phyloP scores from a whole-genome alignment of 805 yeast species.

The Candida sonorensis region DNA sequence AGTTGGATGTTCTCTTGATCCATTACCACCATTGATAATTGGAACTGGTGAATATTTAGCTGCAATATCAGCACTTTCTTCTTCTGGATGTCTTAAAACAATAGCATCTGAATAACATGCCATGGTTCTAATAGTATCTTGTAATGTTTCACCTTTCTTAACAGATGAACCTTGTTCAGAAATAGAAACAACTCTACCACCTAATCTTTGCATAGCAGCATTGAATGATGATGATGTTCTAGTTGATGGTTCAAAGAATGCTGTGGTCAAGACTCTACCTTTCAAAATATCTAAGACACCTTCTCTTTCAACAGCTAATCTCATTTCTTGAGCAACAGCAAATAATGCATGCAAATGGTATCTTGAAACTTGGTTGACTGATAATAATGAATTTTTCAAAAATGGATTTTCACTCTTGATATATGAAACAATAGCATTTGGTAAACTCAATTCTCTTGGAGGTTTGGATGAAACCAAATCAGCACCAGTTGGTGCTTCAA shows the following conservation, averaged over 20 bases:
- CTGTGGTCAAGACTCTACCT: conserved; percentile 88
- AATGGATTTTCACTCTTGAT: conserved; percentile 85
- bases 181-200: conserved; percentile 92
- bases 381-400: conserved; percentile 78
- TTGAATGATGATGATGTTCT: conserved; percentile 95
- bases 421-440: conserved; percentile 71
- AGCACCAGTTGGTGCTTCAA: conserved; percentile 48
- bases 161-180: conserved; percentile 86
- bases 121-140: conserved; percentile 91
- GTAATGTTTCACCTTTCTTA: conserved; percentile 96
- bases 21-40: conserved; percentile 96
- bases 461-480: conserved; percentile 70
- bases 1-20: conserved; percentile 96
- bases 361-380: conserved; percentile 83
- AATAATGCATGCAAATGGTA: conserved; percentile 87
- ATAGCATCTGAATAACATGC: conserved; percentile 96
- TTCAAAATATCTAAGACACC: conserved; percentile 88
- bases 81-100: conserved; percentile 94
- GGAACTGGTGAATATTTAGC: conserved; percentile 97
- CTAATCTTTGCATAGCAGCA: conserved; percentile 99
- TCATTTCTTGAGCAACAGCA: conserved; percentile 96
- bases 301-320: conserved; percentile 92
- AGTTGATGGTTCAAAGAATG: conserved; percentile 98
- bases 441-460: conserved; percentile 65
- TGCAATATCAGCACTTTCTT: conserved; percentile 86